phyloP scores from a whole-genome alignment of 257 asterid genomes.

The Striga asiatica region DNA sequence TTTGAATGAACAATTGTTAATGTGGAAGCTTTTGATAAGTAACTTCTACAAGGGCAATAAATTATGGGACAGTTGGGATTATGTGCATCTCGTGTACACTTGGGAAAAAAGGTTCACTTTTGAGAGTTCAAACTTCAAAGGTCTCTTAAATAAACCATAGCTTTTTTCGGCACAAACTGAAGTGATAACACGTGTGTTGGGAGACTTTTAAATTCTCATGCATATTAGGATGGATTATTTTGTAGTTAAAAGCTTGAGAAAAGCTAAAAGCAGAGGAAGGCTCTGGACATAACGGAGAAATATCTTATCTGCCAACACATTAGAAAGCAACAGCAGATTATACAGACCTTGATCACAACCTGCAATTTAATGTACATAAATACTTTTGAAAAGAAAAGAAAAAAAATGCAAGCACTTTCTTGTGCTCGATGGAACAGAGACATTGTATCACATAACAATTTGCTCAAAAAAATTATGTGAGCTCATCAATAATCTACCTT shows the following conservation, averaged over 20 bases:
- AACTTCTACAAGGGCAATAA: slow-evolving; percentile 26
- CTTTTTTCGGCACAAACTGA: too few species aligned
- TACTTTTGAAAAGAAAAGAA: slow-evolving; percentile 7
- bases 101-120: slow-evolving; percentile 29
- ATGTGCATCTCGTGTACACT: slow-evolving; percentile 48
- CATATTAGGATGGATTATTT: too few species aligned
- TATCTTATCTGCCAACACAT: too few species aligned
- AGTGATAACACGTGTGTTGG: too few species aligned
- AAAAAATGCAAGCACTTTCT: slow-evolving; percentile 11
- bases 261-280: too few species aligned
- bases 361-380: slow-evolving; percentile 11
- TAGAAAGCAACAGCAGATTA: slow-evolving; percentile 3
- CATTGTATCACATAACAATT: slow-evolving; percentile 12
- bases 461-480: slow-evolving; percentile 8
- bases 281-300: too few species aligned
- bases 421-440: slow-evolving; percentile 16
- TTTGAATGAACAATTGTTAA: slow-evolving; percentile 9
- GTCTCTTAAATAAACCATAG: too few species aligned
- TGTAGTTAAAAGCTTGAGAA: too few species aligned
- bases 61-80: slow-evolving; percentile 26
- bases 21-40: slow-evolving; percentile 7
- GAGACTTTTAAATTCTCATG: too few species aligned
- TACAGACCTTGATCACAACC: slow-evolving; percentile 1
- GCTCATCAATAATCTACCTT: slow-evolving; percentile 18
- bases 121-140: too few species aligned